These are phyloP conservation scores for Annulohypoxylon bovei DNA, from an alignment of 495 filamentous ascomycete genomes.

Conservation along the genomic window DNA sequence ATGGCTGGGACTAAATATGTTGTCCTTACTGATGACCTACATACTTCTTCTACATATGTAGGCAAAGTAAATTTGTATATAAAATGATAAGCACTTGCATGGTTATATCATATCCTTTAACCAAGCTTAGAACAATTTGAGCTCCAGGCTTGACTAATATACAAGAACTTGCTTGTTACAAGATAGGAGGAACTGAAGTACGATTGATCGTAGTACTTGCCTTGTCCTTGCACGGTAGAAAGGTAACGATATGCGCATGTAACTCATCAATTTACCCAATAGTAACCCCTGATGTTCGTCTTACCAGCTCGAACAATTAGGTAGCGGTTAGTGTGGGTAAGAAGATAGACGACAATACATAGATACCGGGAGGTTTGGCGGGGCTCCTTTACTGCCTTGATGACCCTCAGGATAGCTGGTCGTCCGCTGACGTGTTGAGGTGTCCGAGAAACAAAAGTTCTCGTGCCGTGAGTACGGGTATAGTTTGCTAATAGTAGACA, in stretches of 20 bases:
- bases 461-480: neutral
- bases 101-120: too few relatives aligned
- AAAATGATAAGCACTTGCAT: too few relatives aligned
- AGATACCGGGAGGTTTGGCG: conserved; percentile 1
- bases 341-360: neutral
- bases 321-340: conserved; percentile 20
- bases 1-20: neutral
- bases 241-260: conserved; percentile 32
- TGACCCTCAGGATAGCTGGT: neutral
- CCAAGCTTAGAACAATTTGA: too few relatives aligned
- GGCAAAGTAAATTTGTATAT: neutral
- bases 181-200: neutral
- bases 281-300: conserved; percentile 8
- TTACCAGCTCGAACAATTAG: neutral
- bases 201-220: neutral
- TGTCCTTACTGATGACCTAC: neutral
- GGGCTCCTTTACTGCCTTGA: conserved; percentile 3
- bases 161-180: neutral
- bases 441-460: conserved; percentile 14
- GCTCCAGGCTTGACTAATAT: neutral
- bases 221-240: neutral
- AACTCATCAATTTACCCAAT: conserved; percentile 25
- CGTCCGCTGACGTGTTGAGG: neutral
- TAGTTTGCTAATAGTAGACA: neutral
- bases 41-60: neutral